Percentiles rank a stretch among this genome's conserved stretches.
Evolutionary conservation across 164 flowering plant species (phyloP).

Genomic region (Tetracentron sinense): DNA sequence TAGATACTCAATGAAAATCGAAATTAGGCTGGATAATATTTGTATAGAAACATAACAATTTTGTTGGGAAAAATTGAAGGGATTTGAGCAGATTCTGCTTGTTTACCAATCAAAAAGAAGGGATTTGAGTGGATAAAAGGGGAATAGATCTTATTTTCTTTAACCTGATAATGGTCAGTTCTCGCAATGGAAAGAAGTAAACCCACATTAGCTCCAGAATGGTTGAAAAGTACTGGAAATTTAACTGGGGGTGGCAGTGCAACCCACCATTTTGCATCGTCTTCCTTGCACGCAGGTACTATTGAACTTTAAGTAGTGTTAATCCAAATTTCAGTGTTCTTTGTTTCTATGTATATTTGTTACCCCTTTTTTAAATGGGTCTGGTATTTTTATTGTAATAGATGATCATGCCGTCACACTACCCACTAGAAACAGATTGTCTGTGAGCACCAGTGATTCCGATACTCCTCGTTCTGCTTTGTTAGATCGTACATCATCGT

Average conservation of each 20-base stretch:
- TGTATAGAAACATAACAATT: conserved; percentile 6
- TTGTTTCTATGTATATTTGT: not conserved
- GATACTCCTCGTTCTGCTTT: conserved; percentile 41
- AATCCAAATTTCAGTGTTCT: not conserved
- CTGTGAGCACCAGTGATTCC: conserved; percentile 39
- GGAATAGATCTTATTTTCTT: conserved; percentile 11
- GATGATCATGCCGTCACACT: conserved; percentile 35
- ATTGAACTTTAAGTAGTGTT: not conserved
- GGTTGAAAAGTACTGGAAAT: conserved; percentile 74
- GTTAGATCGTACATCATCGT: conserved; percentile 48
- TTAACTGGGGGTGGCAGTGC: conserved; percentile 51
- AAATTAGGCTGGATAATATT: conserved; percentile 11
- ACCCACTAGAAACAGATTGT: conserved; percentile 40
- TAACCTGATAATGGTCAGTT: conserved; percentile 44
- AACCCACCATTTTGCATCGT: conserved; percentile 44
- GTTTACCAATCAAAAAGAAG: too few species aligned
- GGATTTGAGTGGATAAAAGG: conserved; percentile 14
- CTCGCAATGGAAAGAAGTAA: conserved; percentile 80
- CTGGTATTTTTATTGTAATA: conserved; percentile 19
- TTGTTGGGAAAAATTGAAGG: not conserved
- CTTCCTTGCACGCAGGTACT: conserved; percentile 62
- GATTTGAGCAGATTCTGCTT: conserved; percentile 14
- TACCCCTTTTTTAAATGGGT: not conserved
- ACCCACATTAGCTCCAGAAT: conserved; percentile 83
- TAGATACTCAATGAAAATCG: not conserved